Base-by-base conservation (phyloP, 2,329 filamentous ascomycete genomes). In the Beauveria pseudobassiana region DNA sequence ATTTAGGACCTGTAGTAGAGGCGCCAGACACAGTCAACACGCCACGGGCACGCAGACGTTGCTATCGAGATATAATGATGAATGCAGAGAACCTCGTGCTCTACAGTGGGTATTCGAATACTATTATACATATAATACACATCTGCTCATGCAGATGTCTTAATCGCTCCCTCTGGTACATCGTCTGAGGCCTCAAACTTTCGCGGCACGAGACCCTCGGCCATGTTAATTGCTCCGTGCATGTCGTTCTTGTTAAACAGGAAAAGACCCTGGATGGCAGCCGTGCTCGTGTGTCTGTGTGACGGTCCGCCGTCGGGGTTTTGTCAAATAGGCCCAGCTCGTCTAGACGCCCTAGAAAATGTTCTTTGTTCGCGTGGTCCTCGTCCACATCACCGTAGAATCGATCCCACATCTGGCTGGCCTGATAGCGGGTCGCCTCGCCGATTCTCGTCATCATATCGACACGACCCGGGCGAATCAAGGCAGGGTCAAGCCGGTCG, bases 201-300 rank as follows among this genome's bases (percentile, higher is more conserved):
- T 63, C 77, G 75, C 16, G 84, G 83, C 38, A 87, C 81, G 62
- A 91, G 75, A 2, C 82, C 84, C 64, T 90, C 87, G 1, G 87
- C 88, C 87, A 90, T 92, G 18, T 79, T 77, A 66, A 98, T 93
- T 16, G 93, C 93, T 2, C 93, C 92, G 66, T 92, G 82, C 80
- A 93, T 89, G 68, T 96, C 84, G 65, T 88, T 89, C 77, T 99
- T 99, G 76, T 98, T 96, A 73, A 96, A 96, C 73, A 98, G 74
- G 74, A 99, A 99, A 50, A 99, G 76, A 0, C 95, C 95, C 75
- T 99, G 95, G 34, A 99, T 86, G 24, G 92, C 91, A 30, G 95
- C 95, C 5, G 93, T 93, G 72, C 93, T 98, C 18, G 91, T 90
- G 62, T 77, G 78, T 52, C 79, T 78, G 46, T 77, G 74, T 5